Base-by-base conservation (phyloP, 768 basidiomycete genomes). In the Ramaria sp. region DNA sequence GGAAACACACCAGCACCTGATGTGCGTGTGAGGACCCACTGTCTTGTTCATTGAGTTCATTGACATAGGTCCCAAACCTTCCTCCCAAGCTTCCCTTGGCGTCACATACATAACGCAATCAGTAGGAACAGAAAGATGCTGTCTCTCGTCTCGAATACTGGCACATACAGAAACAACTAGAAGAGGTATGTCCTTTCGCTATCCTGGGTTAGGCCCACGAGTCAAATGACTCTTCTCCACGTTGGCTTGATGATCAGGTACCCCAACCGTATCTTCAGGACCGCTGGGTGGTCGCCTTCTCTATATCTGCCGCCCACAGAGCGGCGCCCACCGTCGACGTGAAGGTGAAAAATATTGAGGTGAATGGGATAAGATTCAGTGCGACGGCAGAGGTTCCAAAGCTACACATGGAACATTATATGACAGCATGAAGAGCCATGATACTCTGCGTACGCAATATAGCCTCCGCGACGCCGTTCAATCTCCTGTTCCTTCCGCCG, bases 251-350 rank as follows among this genome's bases (percentile, higher is more conserved):
- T 19, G 17, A 22, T 43, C 10, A 43, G 17, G 17, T 22, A 43
- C 17, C 9, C 13, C 48, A 30, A 49, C 17, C 6, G 24, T 5
- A 6, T 51, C 20, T 31, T 4, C 6, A 19, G 48, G n/a, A 24
- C n/a, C 3, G 30, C 37, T 22, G 27, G 33, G 31, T 34, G 24
- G 11, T 24, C 12, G n/a, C 57, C 47, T 71, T 76, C 68, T 88
- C 84, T n/a, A 86, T 54, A 47, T 83, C 76, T 27, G 78, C 76
- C 0, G 83, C 85, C 84, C 84, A 88, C 7, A 88, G 69, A 10
- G 86, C 86, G 0, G 84, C 84, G 22, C 86, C 86, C 22, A 85
- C 79, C 1, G 80, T 76, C 20, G 78, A 80, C 0, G 83, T 82
- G 65, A 85, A 77, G 42, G 70, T 75, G 67, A 84, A 83, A 30